These are phyloP conservation scores for Talaromyces sp. DNA, from an alignment of 2,329 filamentous ascomycete genomes.

Conservation along the genomic window DNA sequence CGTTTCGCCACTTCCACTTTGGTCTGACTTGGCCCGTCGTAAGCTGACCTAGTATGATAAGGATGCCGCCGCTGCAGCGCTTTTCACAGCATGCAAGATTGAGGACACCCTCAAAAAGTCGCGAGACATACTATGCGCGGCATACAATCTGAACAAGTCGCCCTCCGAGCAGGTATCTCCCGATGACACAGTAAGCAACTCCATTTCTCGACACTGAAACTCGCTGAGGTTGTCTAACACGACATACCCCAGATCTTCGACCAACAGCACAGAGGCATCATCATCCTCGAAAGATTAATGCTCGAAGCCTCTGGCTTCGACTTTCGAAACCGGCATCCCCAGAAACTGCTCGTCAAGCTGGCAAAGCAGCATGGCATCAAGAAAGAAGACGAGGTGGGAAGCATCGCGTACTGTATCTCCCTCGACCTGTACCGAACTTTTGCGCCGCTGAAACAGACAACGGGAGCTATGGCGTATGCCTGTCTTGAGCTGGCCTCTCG, in stretches of 20 bases:
- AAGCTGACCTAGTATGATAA: slow-evolving; percentile 30
- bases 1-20: slow-evolving; percentile 14
- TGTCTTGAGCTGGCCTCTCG: slow-evolving; percentile 75
- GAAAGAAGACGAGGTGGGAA: slow-evolving; percentile 52
- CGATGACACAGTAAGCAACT: slow-evolving; percentile 67
- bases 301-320: slow-evolving; percentile 92
- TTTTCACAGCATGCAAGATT: slow-evolving; percentile 94
- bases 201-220: background rate
- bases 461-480: slow-evolving; percentile 77
- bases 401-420: slow-evolving; percentile 72
- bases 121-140: slow-evolving; percentile 82
- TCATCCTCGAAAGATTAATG: slow-evolving; percentile 86
- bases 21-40: background rate
- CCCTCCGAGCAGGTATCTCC: slow-evolving; percentile 64
- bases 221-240: background rate
- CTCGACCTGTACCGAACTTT: slow-evolving; percentile 92
- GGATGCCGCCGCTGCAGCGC: slow-evolving; percentile 79
- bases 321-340: slow-evolving; percentile 82
- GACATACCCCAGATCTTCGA: slow-evolving; percentile 65
- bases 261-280: slow-evolving; percentile 69
- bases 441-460: slow-evolving; percentile 82
- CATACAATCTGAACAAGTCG: slow-evolving; percentile 74
- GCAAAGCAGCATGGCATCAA: slow-evolving; percentile 55
- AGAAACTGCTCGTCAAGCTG: slow-evolving; percentile 79
- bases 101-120: slow-evolving; percentile 98